Evolutionary conservation across 768 basidiomycete genomes (phyloP), one percentile per base, ranked within the genome.

Genomic region (Tremella mesenterica): DNA sequence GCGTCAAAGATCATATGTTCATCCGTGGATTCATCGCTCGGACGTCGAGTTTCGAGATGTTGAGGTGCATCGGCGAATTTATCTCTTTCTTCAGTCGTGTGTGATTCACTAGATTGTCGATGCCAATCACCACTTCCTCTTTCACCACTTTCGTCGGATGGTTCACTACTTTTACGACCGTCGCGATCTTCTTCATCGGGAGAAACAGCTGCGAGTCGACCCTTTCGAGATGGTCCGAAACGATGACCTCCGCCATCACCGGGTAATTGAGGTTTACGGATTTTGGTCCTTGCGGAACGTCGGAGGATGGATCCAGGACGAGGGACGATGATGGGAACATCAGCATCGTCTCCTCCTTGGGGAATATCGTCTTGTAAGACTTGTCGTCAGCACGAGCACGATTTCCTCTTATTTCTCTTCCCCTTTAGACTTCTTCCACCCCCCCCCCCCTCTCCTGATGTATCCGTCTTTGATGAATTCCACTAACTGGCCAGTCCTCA

Each of bases 251-350:
- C 83, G 10, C 85, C 86, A 72, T 86, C 88, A 21, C 83, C 86
- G 13, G 81, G 78, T 5, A 85, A 71, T 4, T 81, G 80, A 13
- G 83, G 78, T 75, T 97, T 99, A 30, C 93, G 85, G 62, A 97
- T 95, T 77, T 90, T 91, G 0, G 95, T 99, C 13, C 93, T 83
- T 3, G 90, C 90, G 9, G 90, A 82, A 31, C 95, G 85, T 20
- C 90, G 85, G 12, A 99, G 79, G 61, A 91, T 89, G 71, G 84
- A 86, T 6, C 87, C 87, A 1, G 88, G 89, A 23, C 83, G 85
- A 41, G 88, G 72, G 2, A 86, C 81, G 56, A 95, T 87, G 65
- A 95, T 86, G 21, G 92, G 92, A n/a, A 81, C 80, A 72, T 95
- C 89, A 4, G 83, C 83, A 61, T 89, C 88, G 56, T 90, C 89